Conservation (phyloP, 2,329 filamentous ascomycete genomes). For the Cadophora gregata region DNA sequence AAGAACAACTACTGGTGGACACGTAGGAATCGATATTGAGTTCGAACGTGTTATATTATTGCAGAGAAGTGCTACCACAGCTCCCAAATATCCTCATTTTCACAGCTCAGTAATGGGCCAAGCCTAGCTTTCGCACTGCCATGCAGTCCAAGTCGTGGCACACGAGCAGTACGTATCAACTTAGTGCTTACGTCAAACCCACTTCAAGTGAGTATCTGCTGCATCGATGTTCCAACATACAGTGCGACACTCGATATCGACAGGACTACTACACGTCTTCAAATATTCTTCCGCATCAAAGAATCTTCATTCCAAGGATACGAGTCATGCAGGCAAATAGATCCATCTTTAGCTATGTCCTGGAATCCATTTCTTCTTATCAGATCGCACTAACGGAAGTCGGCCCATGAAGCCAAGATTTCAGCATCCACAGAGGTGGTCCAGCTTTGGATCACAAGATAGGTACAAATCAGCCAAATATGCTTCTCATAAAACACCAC, state of each 20-base stretch:
- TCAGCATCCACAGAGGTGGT: neutral
- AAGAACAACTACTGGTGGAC: constrained; percentile 24
- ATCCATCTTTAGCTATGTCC: neutral
- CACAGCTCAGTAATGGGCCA: too few species aligned
- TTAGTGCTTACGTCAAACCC: neutral
- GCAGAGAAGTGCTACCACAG: neutral
- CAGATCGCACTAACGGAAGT: neutral
- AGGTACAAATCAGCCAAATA: neutral
- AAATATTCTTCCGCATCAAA: neutral
- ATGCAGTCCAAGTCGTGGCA: neutral
- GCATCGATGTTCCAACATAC: neutral
- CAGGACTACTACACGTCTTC: neutral
- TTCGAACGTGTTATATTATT: neutral
- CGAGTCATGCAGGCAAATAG: constrained; percentile 2
- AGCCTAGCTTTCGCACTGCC: neutral
- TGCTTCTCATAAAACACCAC: neutral
- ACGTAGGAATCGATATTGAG: neutral
- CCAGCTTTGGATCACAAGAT: too few species aligned
- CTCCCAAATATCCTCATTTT: too few species aligned
- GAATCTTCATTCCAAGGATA: neutral
- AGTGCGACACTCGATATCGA: neutral
- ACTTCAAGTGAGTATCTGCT: neutral
- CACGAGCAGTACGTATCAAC: neutral
- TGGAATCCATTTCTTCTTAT: neutral
- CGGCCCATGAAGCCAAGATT: neutral